Conservation (phyloP, 495 filamentous ascomycete genomes). For the Tirmania nivea region DNA sequence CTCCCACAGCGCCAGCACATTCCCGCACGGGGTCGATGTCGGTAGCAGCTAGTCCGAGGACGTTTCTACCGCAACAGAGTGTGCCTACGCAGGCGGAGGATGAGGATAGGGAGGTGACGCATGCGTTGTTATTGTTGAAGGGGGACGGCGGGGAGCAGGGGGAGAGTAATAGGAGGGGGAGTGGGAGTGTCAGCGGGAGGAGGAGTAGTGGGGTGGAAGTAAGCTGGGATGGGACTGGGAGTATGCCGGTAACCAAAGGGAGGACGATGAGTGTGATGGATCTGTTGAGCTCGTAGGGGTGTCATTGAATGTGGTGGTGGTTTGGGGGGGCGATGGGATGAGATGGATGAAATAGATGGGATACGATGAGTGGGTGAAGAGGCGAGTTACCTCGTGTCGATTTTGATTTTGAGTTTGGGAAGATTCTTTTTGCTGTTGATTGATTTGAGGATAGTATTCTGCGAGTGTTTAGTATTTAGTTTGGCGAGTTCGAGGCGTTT, state of each 20-base stretch:
- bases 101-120: constrained; percentile 58
- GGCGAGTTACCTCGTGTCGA: too few species aligned
- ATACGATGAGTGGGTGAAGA: too few species aligned
- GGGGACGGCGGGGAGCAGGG: constrained; percentile 26
- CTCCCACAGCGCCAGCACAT: constrained; percentile 27
- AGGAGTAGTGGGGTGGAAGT: constrained; percentile 8
- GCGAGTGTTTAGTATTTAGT: too few species aligned
- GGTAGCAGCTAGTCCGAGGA: too few species aligned
- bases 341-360: too few species aligned
- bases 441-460: too few species aligned
- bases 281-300: constrained; percentile 40
- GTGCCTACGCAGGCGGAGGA: constrained; percentile 20
- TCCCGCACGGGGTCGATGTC: too few species aligned
- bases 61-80: constrained; percentile 9
- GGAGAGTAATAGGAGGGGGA: constrained; percentile 8
- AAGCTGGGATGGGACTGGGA: constrained; percentile 21
- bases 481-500: too few species aligned
- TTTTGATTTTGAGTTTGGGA: too few species aligned
- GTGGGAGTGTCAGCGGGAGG: constrained; percentile 6
- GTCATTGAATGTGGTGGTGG: constrained; percentile 3
- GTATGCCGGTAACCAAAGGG: background rate
- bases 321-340: too few species aligned
- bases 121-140: constrained; percentile 61
- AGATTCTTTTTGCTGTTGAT: too few species aligned
- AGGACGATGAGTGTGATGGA: constrained; percentile 52